A percentile compares a stretch with the other conserved stretches of the same genome.
Evolutionary conservation across 495 filamentous ascomycete genomes (phyloP).

Genomic region (Xylaria scruposa): DNA sequence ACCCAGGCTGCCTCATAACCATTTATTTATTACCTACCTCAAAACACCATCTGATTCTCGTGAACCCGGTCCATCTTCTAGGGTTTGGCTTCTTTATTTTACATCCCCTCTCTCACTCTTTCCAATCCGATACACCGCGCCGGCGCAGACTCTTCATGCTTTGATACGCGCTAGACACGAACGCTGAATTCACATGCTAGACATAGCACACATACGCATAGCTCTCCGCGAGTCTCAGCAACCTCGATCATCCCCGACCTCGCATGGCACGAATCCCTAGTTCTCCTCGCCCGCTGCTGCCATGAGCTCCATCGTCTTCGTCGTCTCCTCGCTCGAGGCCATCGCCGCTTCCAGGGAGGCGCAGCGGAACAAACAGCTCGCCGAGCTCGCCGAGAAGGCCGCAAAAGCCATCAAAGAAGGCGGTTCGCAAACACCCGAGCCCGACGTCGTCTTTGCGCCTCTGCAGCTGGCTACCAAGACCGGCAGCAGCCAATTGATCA

Average conservation of each 20-base stretch:
- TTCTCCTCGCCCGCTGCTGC: constrained; percentile 60
- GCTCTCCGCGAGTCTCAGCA: constrained; percentile 17
- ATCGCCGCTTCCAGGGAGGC: constrained; percentile 91
- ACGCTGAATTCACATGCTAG: constrained; percentile 16
- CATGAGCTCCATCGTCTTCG: constrained; percentile 93
- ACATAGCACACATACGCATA: not conserved
- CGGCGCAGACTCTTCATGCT: constrained; percentile 1
- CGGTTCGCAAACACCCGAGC: constrained; percentile 74
- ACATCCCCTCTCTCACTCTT: not conserved
- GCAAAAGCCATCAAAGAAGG: constrained; percentile 80
- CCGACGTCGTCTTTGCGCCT: constrained; percentile 89
- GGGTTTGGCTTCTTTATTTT: not conserved
- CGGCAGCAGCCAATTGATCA: constrained; percentile 80
- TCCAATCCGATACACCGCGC: not conserved
- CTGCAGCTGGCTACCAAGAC: constrained; percentile 86
- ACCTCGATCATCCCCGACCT: constrained; percentile 27
- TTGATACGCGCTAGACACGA: not conserved
- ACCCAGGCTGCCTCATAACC: constrained; percentile 1
- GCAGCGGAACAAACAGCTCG: constrained; percentile 76
- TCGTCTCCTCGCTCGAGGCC: constrained; percentile 87
- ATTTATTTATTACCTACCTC: not conserved
- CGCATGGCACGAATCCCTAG: constrained; percentile 49
- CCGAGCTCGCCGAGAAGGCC: constrained; percentile 79
- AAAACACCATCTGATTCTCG: constrained; percentile 2
- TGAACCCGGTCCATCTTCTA: not conserved